Evolutionary conservation across 2,329 filamentous ascomycete genomes (phyloP), one percentile per base, ranked within the genome.

Genomic region (Calonectria naviculata): DNA sequence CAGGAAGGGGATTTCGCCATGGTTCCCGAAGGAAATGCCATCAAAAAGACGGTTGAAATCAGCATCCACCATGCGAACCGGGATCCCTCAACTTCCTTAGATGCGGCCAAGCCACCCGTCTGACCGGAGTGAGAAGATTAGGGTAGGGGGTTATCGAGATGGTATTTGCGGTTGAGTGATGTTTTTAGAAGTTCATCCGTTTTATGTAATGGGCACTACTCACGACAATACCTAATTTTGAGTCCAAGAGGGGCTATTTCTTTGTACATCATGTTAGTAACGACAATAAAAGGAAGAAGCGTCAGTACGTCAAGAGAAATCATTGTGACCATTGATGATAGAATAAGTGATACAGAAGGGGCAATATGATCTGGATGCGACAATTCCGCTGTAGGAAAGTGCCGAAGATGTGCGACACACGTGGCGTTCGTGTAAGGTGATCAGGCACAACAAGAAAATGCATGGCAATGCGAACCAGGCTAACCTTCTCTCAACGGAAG

Each of bases 21-120:
- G 46, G 44, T 28, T 8, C 29, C 47, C 17, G 63, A 75, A 3
- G 73, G 75, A 0, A 67, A 70, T 7, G 69, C 69, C 2, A 76
- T 76, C 3, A 67, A 74, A 26, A 76, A 76, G 67, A 76, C 75
- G 1, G 75, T 75, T 4, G 75, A 76, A 52, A 72, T 76, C 46
- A 41, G 66, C 6, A 67, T 70, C 28, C 63, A 63, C 17, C 68
- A 28, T 19, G 63, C 54, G 29, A 67, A 62, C 26, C 63, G 63
- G n/a, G 63, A 61, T 47, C 34, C 56, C 28, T 62, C 65, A 1
- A 34, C 24, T 5, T 65, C 65, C 19, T 61, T 60, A 3, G 61
- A 69, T 31, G 28, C 9, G 21, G 41, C 49, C 36, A 61, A 66
- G 15, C 24, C 60, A 26, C 44, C 65, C 4, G 29, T 29, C 21